Conservation (phyloP, 2,329 filamentous ascomycete species). For the Microsporum ferrugineum region DNA sequence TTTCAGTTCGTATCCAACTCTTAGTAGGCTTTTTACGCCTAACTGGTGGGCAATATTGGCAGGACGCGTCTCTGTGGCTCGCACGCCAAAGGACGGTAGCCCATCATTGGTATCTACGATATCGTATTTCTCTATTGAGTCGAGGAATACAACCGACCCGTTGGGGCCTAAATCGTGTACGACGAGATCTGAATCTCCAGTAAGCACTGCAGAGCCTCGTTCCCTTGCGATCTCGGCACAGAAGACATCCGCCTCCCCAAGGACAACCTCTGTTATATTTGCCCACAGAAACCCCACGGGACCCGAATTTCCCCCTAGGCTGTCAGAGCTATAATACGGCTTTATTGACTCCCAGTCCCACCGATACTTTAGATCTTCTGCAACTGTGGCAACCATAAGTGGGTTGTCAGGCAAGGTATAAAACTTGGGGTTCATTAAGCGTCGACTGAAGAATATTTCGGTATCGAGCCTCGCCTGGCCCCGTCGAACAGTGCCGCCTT, state of each 20-base stretch:
- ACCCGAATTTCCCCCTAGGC: conserved; percentile 3
- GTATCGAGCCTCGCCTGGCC: conserved; percentile 11
- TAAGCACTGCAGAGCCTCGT: conserved; percentile 52
- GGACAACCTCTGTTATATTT: conserved; percentile 47
- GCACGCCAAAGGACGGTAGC: conserved; percentile 15
- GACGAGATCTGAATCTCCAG: conserved; percentile 78
- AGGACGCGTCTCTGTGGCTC: conserved; percentile 30
- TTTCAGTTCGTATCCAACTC: conserved; percentile 33
- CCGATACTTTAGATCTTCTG: conserved; percentile 54
- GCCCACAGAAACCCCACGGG: conserved; percentile 19
- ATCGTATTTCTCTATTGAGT: conserved; percentile 40
- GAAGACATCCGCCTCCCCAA: conserved; percentile 74
- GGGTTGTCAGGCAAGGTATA: conserved; percentile 42
- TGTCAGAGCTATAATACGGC: conserved; percentile 1
- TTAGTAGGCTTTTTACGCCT: conserved; percentile 24
- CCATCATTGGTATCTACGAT: not conserved
- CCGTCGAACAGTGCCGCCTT: conserved; percentile 6
- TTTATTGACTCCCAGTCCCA: conserved; percentile 24
- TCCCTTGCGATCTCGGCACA: conserved; percentile 56
- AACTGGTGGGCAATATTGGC: conserved; percentile 24
- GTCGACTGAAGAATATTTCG: conserved; percentile 21
- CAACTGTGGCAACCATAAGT: conserved; percentile 66
- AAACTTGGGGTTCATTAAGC: conserved; percentile 19
- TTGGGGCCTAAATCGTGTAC: conserved; percentile 55
- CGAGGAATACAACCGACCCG: conserved; percentile 57